Evolutionary conservation across 2,329 filamentous ascomycete genomes (phyloP), one percentile per base, ranked within the genome.

Genomic region (Epichloe amarillans): DNA sequence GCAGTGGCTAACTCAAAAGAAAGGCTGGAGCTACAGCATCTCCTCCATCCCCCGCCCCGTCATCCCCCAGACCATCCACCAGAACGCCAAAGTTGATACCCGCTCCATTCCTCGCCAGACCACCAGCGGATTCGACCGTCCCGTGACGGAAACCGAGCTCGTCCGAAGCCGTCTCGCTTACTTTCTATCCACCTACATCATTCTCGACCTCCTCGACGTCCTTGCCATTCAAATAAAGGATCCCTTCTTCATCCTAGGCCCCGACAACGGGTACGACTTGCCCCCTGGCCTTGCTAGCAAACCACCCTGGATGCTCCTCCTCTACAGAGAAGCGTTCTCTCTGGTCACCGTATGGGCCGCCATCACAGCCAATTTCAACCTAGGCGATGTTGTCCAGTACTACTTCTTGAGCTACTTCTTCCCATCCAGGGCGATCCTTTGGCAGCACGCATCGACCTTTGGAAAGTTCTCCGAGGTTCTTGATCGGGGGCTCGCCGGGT

Each of bases 401-500:
- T 64, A 71, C 55, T 54, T 76, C 47, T 65, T 75, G 37, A 71
- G 72, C 6, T 68, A 67, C 23, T 54, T 81, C 33, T 74, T 84
- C 26, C 78, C 79, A 7, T 64, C 69, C 42, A 69, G 71, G 42
- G 65, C 63, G 7, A 68, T 76, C 45, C 66, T 77, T 2, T 80
- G 75, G 76, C 69, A 73, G 46, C 71, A 74, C 53, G 71, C 79
- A 1, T 66, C 77, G 33, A 69, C 76, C 4, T 74, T 82, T 53
- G 83, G 85, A 12, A 71, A 71, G 19, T 69, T 76, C 50, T 58
- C 59, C 0, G 66, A 72, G 26, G 72, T 90, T 2, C 66, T 83
- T 11, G 79, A 88, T 54, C 72, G 79, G 52, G 90, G 91, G 0
- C 71, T 96, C 2, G 75, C 78, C 1, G 90, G 89, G 1, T 85